Conservation (phyloP, 2,329 filamentous ascomycete species). For the Drechmeria coniospora region DNA sequence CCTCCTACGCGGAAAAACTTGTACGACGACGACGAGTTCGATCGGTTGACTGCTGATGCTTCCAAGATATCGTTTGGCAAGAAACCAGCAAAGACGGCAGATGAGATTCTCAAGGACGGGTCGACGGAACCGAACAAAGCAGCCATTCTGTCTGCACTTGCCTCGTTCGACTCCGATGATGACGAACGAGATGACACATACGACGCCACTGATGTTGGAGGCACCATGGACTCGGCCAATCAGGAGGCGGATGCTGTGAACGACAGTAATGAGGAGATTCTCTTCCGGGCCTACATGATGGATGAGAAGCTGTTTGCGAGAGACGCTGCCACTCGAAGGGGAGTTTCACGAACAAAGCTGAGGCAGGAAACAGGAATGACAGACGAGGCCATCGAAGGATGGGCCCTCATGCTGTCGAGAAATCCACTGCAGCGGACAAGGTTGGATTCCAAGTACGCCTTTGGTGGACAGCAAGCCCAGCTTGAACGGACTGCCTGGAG, state of each 20-base stretch:
- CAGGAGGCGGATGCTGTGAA: constrained; percentile 32
- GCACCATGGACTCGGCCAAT: constrained; percentile 60
- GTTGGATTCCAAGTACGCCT: constrained; percentile 57
- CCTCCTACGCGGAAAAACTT: constrained; percentile 51
- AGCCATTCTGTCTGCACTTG: constrained; percentile 74
- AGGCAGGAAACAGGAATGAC: constrained; percentile 73
- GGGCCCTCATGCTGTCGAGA: constrained; percentile 71
- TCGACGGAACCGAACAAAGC: constrained; percentile 58
- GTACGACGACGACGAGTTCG: constrained; percentile 69
- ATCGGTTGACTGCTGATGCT: constrained; percentile 49
- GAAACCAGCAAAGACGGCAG: constrained; percentile 47
- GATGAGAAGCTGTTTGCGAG: constrained; percentile 53
- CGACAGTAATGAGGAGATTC: constrained; percentile 48
- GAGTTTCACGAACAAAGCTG: constrained; percentile 45
- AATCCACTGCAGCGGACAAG: constrained; percentile 52
- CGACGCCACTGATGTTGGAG: constrained; percentile 80
- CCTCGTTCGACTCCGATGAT: constrained; percentile 82
- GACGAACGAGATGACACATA: constrained; percentile 97
- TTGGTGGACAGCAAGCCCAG: constrained; percentile 49
- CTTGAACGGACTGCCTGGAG: constrained; percentile 53
- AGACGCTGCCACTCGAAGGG: constrained; percentile 53
- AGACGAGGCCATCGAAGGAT: constrained; percentile 87
- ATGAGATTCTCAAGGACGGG: constrained; percentile 52
- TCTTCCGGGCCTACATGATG: constrained; percentile 59
- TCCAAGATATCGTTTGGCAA: constrained; percentile 69